Conservation (phyloP, 345 rosid genomes). For the Clausena lansium region DNA sequence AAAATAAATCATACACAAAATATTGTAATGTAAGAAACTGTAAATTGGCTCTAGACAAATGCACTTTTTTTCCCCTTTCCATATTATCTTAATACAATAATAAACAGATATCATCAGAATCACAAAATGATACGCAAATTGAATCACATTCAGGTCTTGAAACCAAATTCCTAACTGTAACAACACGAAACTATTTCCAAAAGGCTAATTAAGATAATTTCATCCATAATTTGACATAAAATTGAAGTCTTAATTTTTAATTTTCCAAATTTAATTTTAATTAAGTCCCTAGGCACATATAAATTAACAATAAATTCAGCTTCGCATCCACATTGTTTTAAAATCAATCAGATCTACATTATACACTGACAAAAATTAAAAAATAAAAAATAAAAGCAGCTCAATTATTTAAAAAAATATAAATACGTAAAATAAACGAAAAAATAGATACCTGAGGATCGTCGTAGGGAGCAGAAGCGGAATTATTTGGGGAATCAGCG, state of each 20-base stretch:
- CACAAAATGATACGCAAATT: too few species aligned
- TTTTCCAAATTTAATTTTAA: neutral
- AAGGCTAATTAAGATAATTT: neutral
- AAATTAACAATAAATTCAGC: conserved; percentile 6
- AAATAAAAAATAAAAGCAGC: neutral
- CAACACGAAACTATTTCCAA: too few species aligned
- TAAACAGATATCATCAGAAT: neutral
- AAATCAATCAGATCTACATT: conserved; percentile 23
- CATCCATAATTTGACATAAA: neutral
- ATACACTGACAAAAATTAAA: neutral
- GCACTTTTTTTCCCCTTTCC: neutral
- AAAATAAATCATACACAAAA: too few species aligned
- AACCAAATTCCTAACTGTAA: neutral
- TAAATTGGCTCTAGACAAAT: neutral
- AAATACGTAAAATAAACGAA: neutral
- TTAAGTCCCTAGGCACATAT: neutral
- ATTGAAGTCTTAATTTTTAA: neutral
- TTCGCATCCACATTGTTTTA: conserved; percentile 18
- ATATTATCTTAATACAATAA: neutral
- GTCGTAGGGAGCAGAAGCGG: conserved; percentile 37
- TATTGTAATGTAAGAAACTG: neutral
- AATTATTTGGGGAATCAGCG: conserved; percentile 45
- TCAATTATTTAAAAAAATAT: neutral
- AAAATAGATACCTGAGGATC: conserved; percentile 43
- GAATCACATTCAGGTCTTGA: neutral